Percentiles rank a stretch among this genome's conserved stretches.
phyloP scores from a whole-genome alignment of 2,329 filamentous ascomycete species.

The Exophiala spinifera region DNA sequence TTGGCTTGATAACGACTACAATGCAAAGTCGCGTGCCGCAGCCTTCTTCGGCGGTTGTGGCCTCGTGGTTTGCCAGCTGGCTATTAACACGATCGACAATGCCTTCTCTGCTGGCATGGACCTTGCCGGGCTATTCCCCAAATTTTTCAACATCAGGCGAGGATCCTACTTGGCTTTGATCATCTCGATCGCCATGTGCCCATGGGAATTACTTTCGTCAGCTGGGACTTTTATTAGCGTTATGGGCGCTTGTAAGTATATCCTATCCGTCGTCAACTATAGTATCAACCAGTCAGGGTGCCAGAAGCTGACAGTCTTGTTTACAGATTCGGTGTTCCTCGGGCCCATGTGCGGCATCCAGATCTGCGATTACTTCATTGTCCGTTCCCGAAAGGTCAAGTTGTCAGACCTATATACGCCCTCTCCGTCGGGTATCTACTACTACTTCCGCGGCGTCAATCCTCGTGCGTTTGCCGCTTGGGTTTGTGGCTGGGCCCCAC shows the following conservation, averaged over 20 bases:
- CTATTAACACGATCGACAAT: constrained; percentile 48
- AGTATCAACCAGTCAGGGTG: too few species aligned
- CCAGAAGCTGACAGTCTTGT: neutral
- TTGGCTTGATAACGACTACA: constrained; percentile 38
- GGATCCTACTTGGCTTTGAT: constrained; percentile 47
- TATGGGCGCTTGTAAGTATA: constrained; percentile 33
- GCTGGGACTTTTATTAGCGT: constrained; percentile 49
- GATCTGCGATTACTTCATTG: constrained; percentile 34
- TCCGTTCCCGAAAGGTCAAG: constrained; percentile 40
- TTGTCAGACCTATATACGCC: constrained; percentile 44
- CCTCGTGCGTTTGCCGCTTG: constrained; percentile 43
- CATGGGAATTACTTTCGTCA: constrained; percentile 51
- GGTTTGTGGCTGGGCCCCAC: constrained; percentile 35
- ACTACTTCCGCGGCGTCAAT: constrained; percentile 44
- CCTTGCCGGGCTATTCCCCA: constrained; percentile 51
- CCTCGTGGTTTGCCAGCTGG: constrained; percentile 46
- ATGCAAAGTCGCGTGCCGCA: constrained; percentile 39
- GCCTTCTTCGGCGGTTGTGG: constrained; percentile 48
- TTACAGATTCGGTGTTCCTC: constrained; percentile 44
- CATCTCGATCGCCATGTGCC: constrained; percentile 46
- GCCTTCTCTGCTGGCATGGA: constrained; percentile 54
- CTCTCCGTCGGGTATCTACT: constrained; percentile 39
- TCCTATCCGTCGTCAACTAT: neutral
- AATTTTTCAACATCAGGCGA: constrained; percentile 55
- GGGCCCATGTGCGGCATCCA: constrained; percentile 39